A percentile compares a stretch with the other conserved stretches of the same genome.
Conservation (phyloP, 352 stramenopile genomes). For the Globisporangium viniferum region DNA sequence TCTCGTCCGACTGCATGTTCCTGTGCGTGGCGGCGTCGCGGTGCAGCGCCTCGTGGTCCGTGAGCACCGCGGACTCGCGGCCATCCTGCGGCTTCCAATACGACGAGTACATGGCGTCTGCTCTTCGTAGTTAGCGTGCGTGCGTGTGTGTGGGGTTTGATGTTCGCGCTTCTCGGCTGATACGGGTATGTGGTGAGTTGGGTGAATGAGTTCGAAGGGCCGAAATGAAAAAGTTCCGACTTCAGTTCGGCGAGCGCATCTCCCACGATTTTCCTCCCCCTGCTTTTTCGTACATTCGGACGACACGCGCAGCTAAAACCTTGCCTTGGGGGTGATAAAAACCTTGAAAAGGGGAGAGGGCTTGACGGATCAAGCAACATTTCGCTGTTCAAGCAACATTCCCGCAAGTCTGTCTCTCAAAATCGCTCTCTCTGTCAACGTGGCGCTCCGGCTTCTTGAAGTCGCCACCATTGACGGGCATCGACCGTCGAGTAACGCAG, state of each 20-base stretch:
- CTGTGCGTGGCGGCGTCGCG: conserved; percentile 77
- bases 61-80: conserved; percentile 68
- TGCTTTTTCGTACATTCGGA: conserved; percentile 3
- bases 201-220: not conserved
- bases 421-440: not conserved
- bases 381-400: not conserved
- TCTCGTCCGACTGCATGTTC: conserved; percentile 79
- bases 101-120: conserved; percentile 75
- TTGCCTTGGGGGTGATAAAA: not conserved
- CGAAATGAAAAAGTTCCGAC: conserved; percentile 6
- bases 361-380: conserved; percentile 10
- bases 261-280: conserved; percentile 4
- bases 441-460: conserved; percentile 7
- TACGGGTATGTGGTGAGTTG: not conserved
- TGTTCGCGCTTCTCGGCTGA: conserved; percentile 1
- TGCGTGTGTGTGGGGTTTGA: not conserved
- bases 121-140: not conserved
- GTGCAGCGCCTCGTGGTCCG: conserved; percentile 82
- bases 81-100: conserved; percentile 79
- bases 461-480: not conserved
- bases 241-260: not conserved
- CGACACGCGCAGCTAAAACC: not conserved
- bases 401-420: conserved; percentile 9
- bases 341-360: not conserved
- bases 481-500: not conserved